phyloP scores from a whole-genome alignment of 768 basidiomycete genomes.

The Lactarius vividus region DNA sequence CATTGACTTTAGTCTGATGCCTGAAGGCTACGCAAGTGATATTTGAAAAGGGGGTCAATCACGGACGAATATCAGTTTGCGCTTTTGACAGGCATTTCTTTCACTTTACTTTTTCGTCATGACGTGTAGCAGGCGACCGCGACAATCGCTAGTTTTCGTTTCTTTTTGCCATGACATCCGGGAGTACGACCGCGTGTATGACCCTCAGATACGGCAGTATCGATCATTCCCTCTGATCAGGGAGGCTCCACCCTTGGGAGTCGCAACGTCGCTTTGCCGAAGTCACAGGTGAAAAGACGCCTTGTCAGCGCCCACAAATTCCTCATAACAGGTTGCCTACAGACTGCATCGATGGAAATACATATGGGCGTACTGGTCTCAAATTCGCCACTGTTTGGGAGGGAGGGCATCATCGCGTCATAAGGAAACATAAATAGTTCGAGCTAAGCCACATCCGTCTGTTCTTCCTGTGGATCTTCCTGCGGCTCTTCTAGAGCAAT shows the following conservation, averaged over 20 bases:
- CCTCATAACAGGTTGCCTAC: neutral
- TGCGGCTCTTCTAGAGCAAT: constrained; percentile 11
- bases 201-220: neutral
- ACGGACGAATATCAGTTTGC: neutral
- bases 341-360: neutral
- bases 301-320: neutral
- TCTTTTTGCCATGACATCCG: neutral
- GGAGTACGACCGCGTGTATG: neutral
- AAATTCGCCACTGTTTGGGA: neutral
- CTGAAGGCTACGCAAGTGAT: constrained; percentile 5
- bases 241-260: neutral
- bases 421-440: constrained; percentile 24
- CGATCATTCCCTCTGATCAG: neutral
- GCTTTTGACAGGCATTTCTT: neutral
- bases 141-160: neutral
- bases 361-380: constrained; percentile 2
- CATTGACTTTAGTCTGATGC: constrained; percentile 23
- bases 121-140: neutral
- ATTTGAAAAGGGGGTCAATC: neutral
- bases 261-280: neutral
- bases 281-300: neutral
- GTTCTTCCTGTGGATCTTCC: neutral
- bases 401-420: constrained; percentile 1
- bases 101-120: neutral
- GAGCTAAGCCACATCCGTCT: constrained; percentile 5